Evolutionary conservation across 2,329 filamentous ascomycete genomes (phyloP).

Genomic region (Nigrograna mackinnonii): DNA sequence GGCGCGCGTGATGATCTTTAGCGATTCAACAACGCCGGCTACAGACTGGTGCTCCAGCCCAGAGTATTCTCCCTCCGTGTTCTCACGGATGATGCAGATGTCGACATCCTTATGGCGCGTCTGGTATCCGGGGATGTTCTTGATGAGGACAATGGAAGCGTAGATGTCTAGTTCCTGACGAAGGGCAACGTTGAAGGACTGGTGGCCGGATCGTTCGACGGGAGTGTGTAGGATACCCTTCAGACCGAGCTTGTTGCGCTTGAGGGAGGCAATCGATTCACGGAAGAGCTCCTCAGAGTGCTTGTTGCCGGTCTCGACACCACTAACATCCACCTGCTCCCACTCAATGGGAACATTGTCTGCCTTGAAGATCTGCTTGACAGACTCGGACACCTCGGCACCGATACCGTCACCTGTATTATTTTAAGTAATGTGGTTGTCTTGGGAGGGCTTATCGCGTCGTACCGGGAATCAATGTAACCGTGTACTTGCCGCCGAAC

Average conservation of each 20-base stretch:
- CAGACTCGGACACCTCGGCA: constrained; percentile 94
- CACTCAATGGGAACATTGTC: constrained; percentile 98
- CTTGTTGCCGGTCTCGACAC: constrained; percentile 82
- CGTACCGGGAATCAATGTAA: constrained; percentile 92
- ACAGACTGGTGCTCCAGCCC: constrained; percentile 99
- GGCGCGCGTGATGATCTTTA: constrained; percentile 99
- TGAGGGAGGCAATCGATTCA: constrained; percentile 91
- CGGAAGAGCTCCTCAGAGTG: constrained; percentile 94
- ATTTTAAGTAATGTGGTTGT: constrained; percentile 25
- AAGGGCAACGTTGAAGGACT: constrained; percentile 99
- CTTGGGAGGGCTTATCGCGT: constrained; percentile 24
- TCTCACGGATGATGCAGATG: constrained; percentile 99
- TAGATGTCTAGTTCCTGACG: constrained; percentile 99
- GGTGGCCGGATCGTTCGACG: constrained; percentile 93
- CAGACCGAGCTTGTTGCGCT: constrained; percentile 97
- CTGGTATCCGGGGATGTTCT: constrained; percentile 99
- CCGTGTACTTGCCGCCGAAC: constrained; percentile 99
- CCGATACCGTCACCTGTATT: constrained; percentile 84
- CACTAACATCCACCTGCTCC: constrained; percentile 97
- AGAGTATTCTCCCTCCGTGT: constrained; percentile 99
- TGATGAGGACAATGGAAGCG: constrained; percentile 95
- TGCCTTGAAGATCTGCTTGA: constrained; percentile 99
- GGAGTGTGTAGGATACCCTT: constrained; percentile 99
- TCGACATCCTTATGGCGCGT: constrained; percentile 97
- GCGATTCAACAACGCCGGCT: constrained; percentile 92